phyloP scores from a whole-genome alignment of 2,329 filamentous ascomycete genomes.

The Fusarium dlaminii region DNA sequence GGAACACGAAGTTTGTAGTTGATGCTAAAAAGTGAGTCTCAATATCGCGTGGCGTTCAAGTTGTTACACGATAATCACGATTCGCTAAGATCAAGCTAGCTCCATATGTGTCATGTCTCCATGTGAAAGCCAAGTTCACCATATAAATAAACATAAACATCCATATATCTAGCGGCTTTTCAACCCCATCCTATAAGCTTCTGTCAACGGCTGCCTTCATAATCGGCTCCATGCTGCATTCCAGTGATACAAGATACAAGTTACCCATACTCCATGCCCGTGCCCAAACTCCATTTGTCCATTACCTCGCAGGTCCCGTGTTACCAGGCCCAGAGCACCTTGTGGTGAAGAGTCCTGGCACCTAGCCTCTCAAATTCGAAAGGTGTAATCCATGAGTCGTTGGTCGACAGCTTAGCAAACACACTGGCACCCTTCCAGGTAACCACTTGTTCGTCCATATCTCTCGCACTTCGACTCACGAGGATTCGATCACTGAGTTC shows the following conservation, averaged over 20 bases:
- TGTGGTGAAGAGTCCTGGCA: conserved; percentile 83
- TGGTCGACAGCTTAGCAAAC: conserved; percentile 89
- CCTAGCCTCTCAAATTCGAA: conserved; percentile 90
- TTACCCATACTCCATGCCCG: conserved; percentile 39
- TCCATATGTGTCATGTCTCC: background rate
- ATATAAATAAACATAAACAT: conserved; percentile 2
- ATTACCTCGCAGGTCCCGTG: conserved; percentile 6
- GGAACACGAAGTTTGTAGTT: background rate
- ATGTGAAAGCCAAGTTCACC: background rate
- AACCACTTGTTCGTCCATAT: conserved; percentile 97
- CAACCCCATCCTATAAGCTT: background rate
- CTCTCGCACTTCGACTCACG: conserved; percentile 78
- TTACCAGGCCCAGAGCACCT: conserved; percentile 73
- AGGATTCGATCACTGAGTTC: conserved; percentile 69
- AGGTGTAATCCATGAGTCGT: conserved; percentile 93
- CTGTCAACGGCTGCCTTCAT: conserved; percentile 2
- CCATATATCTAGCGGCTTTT: conserved; percentile 8
- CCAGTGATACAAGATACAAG: conserved; percentile 20
- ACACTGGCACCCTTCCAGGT: conserved; percentile 98
- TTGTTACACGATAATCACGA: conserved; percentile 1
- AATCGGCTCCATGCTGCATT: conserved; percentile 6
- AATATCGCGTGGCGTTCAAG: background rate
- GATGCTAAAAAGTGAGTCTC: background rate
- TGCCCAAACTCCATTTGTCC: conserved; percentile 36
- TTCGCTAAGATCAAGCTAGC: background rate